phyloP scores from a whole-genome alignment of 2,329 filamentous ascomycete genomes.

The Colletotrichum australisinense region DNA sequence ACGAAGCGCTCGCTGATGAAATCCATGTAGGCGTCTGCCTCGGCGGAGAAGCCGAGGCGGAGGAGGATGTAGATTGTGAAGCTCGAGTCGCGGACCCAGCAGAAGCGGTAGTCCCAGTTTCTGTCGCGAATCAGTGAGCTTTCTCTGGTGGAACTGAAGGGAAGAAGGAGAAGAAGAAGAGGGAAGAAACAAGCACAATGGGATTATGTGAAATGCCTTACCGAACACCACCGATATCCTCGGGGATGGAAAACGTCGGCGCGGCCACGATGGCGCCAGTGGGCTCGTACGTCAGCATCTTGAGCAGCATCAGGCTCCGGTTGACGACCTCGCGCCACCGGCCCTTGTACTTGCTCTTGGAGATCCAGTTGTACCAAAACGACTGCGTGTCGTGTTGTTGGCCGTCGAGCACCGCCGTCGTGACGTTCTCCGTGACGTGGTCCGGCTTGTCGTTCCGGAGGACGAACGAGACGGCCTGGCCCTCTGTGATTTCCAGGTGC shows the following conservation, averaged over 20 bases:
- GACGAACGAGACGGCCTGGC: conserved; percentile 77
- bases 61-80: conserved; percentile 84
- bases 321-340: conserved; percentile 79
- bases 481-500: conserved; percentile 69
- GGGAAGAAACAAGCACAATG: too few species aligned
- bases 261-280: conserved; percentile 82
- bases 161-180: background rate
- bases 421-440: conserved; percentile 69
- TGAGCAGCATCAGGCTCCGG: conserved; percentile 78
- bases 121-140: conserved; percentile 43
- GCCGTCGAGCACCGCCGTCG: conserved; percentile 65
- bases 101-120: conserved; percentile 81
- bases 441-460: conserved; percentile 71
- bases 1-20: conserved; percentile 81
- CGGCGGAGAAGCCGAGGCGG: conserved; percentile 78
- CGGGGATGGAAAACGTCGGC: conserved; percentile 81
- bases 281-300: conserved; percentile 82
- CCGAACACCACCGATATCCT: conserved; percentile 75
- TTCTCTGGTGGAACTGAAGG: background rate
- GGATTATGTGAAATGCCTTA: conserved; percentile 37
- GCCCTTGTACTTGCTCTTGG: conserved; percentile 76
- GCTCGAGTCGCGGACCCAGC: conserved; percentile 81
- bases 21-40: conserved; percentile 82
- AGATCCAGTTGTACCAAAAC: conserved; percentile 81
- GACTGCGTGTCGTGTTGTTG: conserved; percentile 77